Base-by-base conservation (phyloP, 192 early-diverging fungal species). In the Coemansia sp. region DNA sequence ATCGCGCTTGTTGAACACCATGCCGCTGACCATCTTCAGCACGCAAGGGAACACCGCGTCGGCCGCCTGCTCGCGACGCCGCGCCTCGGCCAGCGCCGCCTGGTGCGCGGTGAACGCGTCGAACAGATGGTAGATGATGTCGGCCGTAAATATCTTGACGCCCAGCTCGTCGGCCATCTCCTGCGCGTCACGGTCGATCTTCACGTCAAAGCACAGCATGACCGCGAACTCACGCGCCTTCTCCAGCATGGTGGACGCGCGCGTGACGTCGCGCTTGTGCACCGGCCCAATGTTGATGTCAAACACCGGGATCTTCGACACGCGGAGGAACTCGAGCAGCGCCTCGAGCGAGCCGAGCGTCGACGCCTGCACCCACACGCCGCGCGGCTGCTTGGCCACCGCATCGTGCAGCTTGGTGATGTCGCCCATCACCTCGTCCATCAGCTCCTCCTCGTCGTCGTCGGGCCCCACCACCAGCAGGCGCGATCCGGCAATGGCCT, bases 81-180 rank as follows among this genome's bases (percentile, higher is more conserved):
- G 90, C 79, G 89, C 83, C 70, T 96, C 94, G 9, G 82, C 69
- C 19, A 99, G 64, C 41, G 82, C 78, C 47, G 82, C 75, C 67
- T 78, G 78, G 67, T 99, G 95, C 23, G 83, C 87, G 3, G 84
- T 91, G 59, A 89, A 99, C 47, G 83, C 69, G 67, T 99, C 96
- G 65, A 96, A 97, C 86, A 99, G 81, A 62, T 96, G 94, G 78
- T 99, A 99, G 94, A 99, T 99, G 64, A 97, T 95, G 62, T 99
- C 93, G 25, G 96, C 96, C 53, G 83, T 85, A 79, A 96, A 99
- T 22, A 99, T 79, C 70, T 85, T 90, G 51, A 99, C 82, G 31
- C 94, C 94, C 34, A 90, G 39, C 43, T 95, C 88, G 14, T 96
- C 86, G 0, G 97, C 97, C 80, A 94, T 64, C 26, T 93, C 85